Conservation (phyloP, 306 rosid genomes). For the Psophocarpus tetragonolobus region DNA sequence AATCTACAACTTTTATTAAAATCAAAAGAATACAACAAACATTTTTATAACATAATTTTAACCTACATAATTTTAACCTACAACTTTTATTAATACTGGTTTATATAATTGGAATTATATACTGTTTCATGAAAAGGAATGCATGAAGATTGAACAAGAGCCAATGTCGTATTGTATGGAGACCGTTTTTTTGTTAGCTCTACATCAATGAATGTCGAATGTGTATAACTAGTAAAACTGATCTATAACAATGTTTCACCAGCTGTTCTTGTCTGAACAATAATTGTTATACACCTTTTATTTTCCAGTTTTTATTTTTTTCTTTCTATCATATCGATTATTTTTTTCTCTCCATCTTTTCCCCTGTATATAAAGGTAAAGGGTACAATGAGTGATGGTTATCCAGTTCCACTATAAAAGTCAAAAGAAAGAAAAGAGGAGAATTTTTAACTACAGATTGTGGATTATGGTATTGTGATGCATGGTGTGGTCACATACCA, state of each 20-base stretch:
- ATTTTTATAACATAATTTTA: too few species aligned
- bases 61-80: too few species aligned
- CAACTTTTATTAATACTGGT: too few species aligned
- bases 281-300: background rate
- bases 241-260: background rate
- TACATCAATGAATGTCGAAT: background rate
- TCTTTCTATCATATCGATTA: background rate
- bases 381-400: background rate
- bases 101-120: background rate
- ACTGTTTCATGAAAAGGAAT: background rate
- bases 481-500: conserved; percentile 11
- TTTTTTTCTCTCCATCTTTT: background rate
- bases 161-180: background rate
- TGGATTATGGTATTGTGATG: background rate
- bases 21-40: too few species aligned
- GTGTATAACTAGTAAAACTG: background rate
- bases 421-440: background rate
- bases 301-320: background rate
- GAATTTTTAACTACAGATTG: background rate
- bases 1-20: too few species aligned
- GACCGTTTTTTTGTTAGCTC: background rate
- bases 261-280: background rate
- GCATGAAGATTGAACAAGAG: background rate
- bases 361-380: background rate
- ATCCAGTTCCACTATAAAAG: background rate